Evolutionary conservation across 1,284 basidiomycete genomes (phyloP).

Genomic region (Cutaneotrichosporon spelunceum): DNA sequence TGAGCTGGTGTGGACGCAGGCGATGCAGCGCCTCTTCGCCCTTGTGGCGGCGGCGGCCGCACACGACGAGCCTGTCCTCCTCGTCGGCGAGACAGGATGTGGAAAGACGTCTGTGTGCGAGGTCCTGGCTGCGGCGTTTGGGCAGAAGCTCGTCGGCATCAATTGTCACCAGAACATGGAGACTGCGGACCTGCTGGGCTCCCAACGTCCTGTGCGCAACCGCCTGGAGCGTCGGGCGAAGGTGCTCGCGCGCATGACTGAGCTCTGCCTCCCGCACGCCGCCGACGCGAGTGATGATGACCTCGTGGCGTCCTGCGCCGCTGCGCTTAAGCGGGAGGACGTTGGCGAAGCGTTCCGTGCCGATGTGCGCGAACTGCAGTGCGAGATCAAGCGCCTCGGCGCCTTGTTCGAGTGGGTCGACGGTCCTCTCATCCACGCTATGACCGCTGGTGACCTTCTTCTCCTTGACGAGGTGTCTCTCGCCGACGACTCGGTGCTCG

Average conservation of each 20-base stretch:
- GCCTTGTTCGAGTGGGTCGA: constrained; percentile 96
- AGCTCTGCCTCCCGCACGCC: constrained; percentile 33
- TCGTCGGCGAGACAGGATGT: constrained; percentile 97
- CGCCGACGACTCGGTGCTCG: constrained; percentile 96
- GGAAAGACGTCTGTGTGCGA: constrained; percentile 98
- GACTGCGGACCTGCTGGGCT: constrained; percentile 93
- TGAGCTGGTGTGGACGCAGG: constrained; percentile 80
- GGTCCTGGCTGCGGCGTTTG: constrained; percentile 69
- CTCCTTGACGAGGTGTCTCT: constrained; percentile 96
- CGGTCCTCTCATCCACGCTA: constrained; percentile 89
- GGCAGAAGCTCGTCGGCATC: constrained; percentile 67
- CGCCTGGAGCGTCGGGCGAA: constrained; percentile 55
- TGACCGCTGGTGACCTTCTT: constrained; percentile 80
- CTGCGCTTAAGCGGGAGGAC: constrained; percentile 15
- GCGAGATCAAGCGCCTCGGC: constrained; percentile 54
- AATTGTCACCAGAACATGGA: constrained; percentile 99
- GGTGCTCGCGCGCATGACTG: constrained; percentile 40
- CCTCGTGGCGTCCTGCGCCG: constrained; percentile 15
- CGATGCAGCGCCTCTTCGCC: constrained; percentile 86
- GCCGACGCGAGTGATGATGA: constrained; percentile 32
- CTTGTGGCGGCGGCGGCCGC: constrained; percentile 77
- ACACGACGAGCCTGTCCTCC: constrained; percentile 89
- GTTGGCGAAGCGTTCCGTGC: constrained; percentile 21
- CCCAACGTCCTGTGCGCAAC: constrained; percentile 88
- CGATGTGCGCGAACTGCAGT: constrained; percentile 19